A percentile compares a stretch with the other conserved stretches of the same genome.
Evolutionary conservation across 2,329 filamentous ascomycete species (phyloP).

Genomic region (Spiromastix sp.): DNA sequence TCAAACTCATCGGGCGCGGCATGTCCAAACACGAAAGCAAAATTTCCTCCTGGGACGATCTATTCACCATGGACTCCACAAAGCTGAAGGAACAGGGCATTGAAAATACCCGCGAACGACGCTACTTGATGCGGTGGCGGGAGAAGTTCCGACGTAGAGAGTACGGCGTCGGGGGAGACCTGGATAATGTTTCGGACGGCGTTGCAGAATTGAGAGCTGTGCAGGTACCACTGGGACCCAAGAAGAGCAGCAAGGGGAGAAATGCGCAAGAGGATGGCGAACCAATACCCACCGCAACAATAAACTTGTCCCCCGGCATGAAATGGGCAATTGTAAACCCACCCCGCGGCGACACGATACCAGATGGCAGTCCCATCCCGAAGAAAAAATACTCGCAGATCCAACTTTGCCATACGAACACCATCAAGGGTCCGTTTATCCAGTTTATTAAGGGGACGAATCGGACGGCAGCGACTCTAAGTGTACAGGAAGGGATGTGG

Average conservation of each 20-base stretch:
- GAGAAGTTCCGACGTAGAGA: slow-evolving; percentile 70
- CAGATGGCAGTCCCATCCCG: slow-evolving; percentile 30
- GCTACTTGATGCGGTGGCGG: slow-evolving; percentile 80
- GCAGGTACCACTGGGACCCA: slow-evolving; percentile 33
- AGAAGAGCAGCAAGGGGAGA: neutral
- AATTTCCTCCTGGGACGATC: slow-evolving; percentile 78
- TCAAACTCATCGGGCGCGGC: slow-evolving; percentile 81
- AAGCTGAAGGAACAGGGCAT: slow-evolving; percentile 77
- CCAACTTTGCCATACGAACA: slow-evolving; percentile 55
- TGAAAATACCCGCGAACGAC: slow-evolving; percentile 70
- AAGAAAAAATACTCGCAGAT: slow-evolving; percentile 52
- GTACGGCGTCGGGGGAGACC: slow-evolving; percentile 73
- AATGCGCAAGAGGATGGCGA: slow-evolving; percentile 5
- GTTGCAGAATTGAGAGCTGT: slow-evolving; percentile 48
- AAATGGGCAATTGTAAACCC: slow-evolving; percentile 52
- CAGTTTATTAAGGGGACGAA: slow-evolving; percentile 53
- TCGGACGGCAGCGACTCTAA: slow-evolving; percentile 54
- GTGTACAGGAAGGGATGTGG: slow-evolving; percentile 81
- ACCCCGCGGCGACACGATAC: slow-evolving; percentile 45
- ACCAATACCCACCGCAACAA: slow-evolving; percentile 20
- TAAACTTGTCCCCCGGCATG: slow-evolving; percentile 44
- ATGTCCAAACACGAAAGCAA: slow-evolving; percentile 75
- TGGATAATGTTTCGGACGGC: slow-evolving; percentile 59
- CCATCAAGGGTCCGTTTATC: slow-evolving; percentile 66
- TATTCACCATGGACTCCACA: slow-evolving; percentile 69